Evolutionary conservation across 2,329 filamentous ascomycete genomes (phyloP).

Genomic region (Magnaporthiopsis incrustans): DNA sequence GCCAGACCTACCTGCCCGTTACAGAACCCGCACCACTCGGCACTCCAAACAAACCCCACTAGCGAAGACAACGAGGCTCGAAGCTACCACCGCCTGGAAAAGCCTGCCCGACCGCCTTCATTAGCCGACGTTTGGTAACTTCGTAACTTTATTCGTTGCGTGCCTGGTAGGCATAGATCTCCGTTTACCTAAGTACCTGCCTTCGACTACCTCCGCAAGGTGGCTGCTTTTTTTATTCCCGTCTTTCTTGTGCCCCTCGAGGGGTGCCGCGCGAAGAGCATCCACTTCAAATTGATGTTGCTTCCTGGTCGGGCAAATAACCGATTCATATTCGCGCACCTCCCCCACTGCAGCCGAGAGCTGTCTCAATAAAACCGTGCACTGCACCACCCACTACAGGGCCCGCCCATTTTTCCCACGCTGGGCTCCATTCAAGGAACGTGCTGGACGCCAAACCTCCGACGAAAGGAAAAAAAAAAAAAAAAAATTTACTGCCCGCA

Average conservation of each 20-base stretch:
- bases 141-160: not conserved
- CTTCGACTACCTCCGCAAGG: not conserved
- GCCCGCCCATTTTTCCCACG: not conserved
- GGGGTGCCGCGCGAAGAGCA: not conserved
- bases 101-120: not conserved
- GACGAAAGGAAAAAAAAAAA: constrained; percentile 7
- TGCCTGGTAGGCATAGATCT: not conserved
- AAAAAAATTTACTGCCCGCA: constrained; percentile 20
- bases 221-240: not conserved
- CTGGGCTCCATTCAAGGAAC: constrained; percentile 2
- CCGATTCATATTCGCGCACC: constrained; percentile 29
- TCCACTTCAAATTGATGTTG: not conserved
- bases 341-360: constrained; percentile 17
- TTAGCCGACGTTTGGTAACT: not conserved
- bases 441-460: not conserved
- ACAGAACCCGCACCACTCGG: not conserved
- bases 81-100: not conserved
- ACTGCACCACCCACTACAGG: constrained; percentile 4
- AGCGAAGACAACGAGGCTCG: not conserved
- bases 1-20: not conserved
- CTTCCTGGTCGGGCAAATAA: constrained; percentile 4
- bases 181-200: too few species aligned
- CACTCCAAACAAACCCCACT: not conserved
- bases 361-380: constrained; percentile 1
- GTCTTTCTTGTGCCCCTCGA: not conserved